Conservation (phyloP, 2,329 filamentous ascomycete species). For the Fusarium mundagurra region DNA sequence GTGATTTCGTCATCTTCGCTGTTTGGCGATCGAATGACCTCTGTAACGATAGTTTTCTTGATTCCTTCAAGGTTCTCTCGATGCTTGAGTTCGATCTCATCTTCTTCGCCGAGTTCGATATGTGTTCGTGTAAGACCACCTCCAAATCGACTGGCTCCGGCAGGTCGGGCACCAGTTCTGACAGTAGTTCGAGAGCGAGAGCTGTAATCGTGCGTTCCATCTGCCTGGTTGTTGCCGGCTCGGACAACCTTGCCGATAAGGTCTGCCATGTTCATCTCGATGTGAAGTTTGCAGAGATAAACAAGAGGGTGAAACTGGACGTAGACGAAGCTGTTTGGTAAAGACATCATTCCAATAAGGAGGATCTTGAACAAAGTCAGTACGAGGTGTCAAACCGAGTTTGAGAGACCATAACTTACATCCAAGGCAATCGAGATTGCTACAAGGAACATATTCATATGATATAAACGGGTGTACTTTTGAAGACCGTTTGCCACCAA, state of each 20-base stretch:
- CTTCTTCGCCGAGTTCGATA: slow-evolving; percentile 43
- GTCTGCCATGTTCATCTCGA: slow-evolving; percentile 41
- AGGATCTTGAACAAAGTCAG: slow-evolving; percentile 21
- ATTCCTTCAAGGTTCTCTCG: slow-evolving; percentile 37
- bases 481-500: slow-evolving; percentile 58
- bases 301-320: slow-evolving; percentile 38
- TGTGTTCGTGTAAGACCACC: slow-evolving; percentile 30
- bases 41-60: slow-evolving; percentile 37
- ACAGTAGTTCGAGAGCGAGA: slow-evolving; percentile 31
- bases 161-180: slow-evolving; percentile 18
- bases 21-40: slow-evolving; percentile 26
- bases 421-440: slow-evolving; percentile 41
- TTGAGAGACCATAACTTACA: slow-evolving; percentile 5
- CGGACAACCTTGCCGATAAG: slow-evolving; percentile 39
- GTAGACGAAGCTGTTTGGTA: slow-evolving; percentile 38
- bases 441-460: slow-evolving; percentile 45
- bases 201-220: slow-evolving; percentile 30
- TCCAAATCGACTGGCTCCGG: slow-evolving; percentile 26
- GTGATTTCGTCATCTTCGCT: slow-evolving; percentile 29
- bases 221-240: slow-evolving; percentile 22
- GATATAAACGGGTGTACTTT: slow-evolving; percentile 59
- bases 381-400: neutral
- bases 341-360: slow-evolving; percentile 38
- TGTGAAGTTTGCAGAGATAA: slow-evolving; percentile 38
- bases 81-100: slow-evolving; percentile 41